phyloP scores from a whole-genome alignment of 169 alveolate genomes.

The Theileria annulata region DNA sequence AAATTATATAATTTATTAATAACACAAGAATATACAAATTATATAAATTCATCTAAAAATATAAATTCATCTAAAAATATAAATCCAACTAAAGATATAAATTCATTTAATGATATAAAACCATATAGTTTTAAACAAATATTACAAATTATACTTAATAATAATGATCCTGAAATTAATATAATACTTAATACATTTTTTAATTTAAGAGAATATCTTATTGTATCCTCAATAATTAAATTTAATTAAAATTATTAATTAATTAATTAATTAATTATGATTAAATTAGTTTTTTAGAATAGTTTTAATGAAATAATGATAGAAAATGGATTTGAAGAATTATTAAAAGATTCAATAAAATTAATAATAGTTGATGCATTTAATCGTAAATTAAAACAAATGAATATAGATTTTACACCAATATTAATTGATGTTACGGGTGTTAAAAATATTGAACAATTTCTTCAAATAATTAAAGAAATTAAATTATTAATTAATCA shows the following conservation, averaged over 20 bases:
- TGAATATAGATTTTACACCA: constrained; percentile 18
- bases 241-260: no score
- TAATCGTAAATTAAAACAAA: constrained; percentile 58
- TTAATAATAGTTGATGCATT: constrained; percentile 49
- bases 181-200: constrained; percentile 43
- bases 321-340: constrained; percentile 33
- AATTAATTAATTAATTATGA: no score
- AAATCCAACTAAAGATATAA: no score
- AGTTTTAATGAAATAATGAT: constrained; percentile 32
- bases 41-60: no score
- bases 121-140: constrained; percentile 54
- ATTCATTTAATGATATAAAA: constrained; percentile 14
- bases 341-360: constrained; percentile 36
- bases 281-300: constrained; percentile 18
- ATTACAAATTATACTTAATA: constrained; percentile 29
- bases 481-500: neutral
- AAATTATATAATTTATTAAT: constrained; percentile 47
- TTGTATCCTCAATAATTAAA: constrained; percentile 40
- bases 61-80: no score
- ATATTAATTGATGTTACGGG: neutral
- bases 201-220: constrained; percentile 43
- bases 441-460: neutral
- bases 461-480: neutral
- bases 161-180: constrained; percentile 48
- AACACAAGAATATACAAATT: constrained; percentile 26